Evolutionary conservation across 1,284 basidiomycete genomes (phyloP), one percentile per base, ranked within the genome.

Genomic region (Malassezia arunalokei): DNA sequence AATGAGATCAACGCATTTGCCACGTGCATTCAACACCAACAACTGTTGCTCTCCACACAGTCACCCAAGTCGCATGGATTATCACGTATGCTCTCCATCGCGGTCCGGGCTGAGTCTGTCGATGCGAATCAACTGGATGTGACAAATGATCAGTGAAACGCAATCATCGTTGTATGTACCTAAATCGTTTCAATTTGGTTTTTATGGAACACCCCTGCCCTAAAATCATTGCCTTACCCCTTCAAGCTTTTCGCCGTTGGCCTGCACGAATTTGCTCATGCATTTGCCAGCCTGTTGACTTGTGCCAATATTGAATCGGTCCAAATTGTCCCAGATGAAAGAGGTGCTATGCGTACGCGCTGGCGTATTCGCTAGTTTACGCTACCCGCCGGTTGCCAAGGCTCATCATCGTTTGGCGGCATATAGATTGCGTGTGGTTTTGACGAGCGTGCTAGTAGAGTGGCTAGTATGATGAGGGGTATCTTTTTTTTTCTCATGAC

Each of bases 341-440:
- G 90, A 14, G 92, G 92, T 1, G 82, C 84, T 9, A 96, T 92
- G 0, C 78, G 81, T 29, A 95, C 96, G 90, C 82, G 87, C 33
- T 91, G 91, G 27, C 92, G 91, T 0, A 83, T 94, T 39, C 78
- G 82, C 8, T 85, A 84, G 78, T 78, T 92, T 44, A 87, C 87
- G 1, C 78, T 88, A 0, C 69, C 72, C 8, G 63, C 64, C 3
- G 64, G 65, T 4, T 96, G 96, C 73, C 82, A 95, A 30, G 92
- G 92, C 8, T 59, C 60, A 1, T 59, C 58, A 3, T 76, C 95
- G 66, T 91, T 95, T 55, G 92, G 92, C 20, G 89, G 87, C 0
- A 81, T 79, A 43, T 77, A 94, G 28, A 90, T 95, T 58, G 82
- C 88, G 5, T 92, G 88, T 62, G 90, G 72, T 0, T 96, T 95